A percentile compares a stretch with the other conserved stretches of the same genome.
phyloP scores from a whole-genome alignment of 345 rosid genomes.

The Dovyalis caffra region DNA sequence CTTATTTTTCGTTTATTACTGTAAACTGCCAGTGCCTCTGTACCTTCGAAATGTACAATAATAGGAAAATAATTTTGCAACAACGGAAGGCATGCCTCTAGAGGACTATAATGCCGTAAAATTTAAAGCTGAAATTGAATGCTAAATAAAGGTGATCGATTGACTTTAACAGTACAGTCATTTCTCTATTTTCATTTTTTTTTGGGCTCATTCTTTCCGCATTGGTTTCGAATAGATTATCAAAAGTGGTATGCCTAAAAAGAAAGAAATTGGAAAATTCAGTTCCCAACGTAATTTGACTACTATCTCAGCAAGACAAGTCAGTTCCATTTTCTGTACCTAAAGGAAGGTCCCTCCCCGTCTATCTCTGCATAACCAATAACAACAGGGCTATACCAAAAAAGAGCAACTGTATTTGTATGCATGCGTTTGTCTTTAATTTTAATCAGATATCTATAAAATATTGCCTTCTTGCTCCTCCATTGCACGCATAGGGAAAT shows the following conservation, averaged over 20 bases:
- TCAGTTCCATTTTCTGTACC: slow-evolving; percentile 21
- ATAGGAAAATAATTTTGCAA: background rate
- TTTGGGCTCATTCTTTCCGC: background rate
- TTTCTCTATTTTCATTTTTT: background rate
- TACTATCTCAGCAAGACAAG: slow-evolving; percentile 4
- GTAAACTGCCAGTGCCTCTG: background rate
- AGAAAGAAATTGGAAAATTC: background rate
- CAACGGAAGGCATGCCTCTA: background rate
- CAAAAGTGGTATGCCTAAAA: background rate
- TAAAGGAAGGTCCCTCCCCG: slow-evolving; percentile 1
- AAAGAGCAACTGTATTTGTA: background rate
- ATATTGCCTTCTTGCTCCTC: background rate
- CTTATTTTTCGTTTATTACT: background rate
- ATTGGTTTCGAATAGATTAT: background rate
- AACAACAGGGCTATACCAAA: background rate
- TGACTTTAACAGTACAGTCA: background rate
- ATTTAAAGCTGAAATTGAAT: too few relatives aligned
- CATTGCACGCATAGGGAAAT: background rate
- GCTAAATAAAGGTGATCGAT: background rate
- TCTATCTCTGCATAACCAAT: background rate
- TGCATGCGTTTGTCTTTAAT: slow-evolving; percentile 7
- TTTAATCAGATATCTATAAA: slow-evolving; percentile 5
- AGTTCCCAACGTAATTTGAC: slow-evolving; percentile 1
- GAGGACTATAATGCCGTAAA: too few relatives aligned
- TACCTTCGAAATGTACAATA: background rate